A percentile compares a stretch with the other conserved stretches of the same genome.
Evolutionary conservation across 768 basidiomycete genomes (phyloP).

Genomic region (Hericium rajendrae): DNA sequence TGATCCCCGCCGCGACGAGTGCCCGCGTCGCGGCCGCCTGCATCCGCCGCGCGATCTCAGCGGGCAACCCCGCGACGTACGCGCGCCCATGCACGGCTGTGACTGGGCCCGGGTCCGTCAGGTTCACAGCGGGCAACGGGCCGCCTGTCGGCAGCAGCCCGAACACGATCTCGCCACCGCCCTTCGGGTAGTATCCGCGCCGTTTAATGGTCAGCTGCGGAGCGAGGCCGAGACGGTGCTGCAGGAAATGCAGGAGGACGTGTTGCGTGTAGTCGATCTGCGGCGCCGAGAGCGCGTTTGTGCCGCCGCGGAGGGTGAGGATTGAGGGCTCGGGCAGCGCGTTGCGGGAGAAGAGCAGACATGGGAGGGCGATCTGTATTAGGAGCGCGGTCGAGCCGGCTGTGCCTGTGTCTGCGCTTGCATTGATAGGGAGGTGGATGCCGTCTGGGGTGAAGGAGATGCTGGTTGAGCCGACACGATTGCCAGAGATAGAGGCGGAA

Average conservation of each 20-base stretch:
- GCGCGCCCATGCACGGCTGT: constrained; percentile 44
- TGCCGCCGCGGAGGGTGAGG: constrained; percentile 57
- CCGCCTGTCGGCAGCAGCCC: constrained; percentile 23
- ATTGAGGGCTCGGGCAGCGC: constrained; percentile 26
- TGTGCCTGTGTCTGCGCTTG: constrained; percentile 39
- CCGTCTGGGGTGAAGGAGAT: constrained; percentile 49
- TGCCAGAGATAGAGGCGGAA: constrained; percentile 43
- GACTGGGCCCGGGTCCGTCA: constrained; percentile 51
- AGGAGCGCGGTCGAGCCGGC: constrained; percentile 67
- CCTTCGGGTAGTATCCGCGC: constrained; percentile 67
- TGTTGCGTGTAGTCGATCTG: constrained; percentile 66
- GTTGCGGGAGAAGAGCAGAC: constrained; percentile 45
- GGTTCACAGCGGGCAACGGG: constrained; percentile 36
- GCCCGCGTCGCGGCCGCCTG: constrained; percentile 35
- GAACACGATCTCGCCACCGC: constrained; percentile 54
- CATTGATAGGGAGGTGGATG: constrained; percentile 31
- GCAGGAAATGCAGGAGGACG: constrained; percentile 61
- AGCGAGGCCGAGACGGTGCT: constrained; percentile 38
- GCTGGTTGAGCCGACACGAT: constrained; percentile 38
- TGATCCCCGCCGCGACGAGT: background rate
- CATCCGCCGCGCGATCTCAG: constrained; percentile 45
- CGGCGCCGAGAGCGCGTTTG: constrained; percentile 62
- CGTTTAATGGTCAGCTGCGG: constrained; percentile 38
- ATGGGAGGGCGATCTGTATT: constrained; percentile 61
- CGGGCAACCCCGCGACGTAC: constrained; percentile 60